Conservation (phyloP, 768 basidiomycete species). For the Tricholoma bakamatsutake region DNA sequence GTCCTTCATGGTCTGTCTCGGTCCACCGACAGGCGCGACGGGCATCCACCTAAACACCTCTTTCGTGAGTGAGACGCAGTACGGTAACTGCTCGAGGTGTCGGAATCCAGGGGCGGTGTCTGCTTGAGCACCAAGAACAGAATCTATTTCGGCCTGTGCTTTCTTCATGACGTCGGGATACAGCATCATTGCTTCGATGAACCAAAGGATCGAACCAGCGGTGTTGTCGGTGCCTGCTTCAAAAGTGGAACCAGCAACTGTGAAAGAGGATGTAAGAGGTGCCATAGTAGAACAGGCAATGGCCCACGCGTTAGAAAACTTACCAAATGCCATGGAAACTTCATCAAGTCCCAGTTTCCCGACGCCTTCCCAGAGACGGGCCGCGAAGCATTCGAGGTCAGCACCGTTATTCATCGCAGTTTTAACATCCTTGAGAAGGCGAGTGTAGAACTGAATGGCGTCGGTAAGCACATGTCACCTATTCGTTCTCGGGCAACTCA, state of each 20-base stretch:
- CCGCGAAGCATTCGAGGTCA: slow-evolving; percentile 10
- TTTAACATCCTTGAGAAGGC: too few relatives aligned
- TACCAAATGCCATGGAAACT: slow-evolving; percentile 3
- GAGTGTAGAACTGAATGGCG: too few relatives aligned
- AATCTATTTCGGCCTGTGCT: slow-evolving; percentile 9
- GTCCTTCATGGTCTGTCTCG: slow-evolving; percentile 10
- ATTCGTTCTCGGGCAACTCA: not conserved
- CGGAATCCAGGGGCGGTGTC: slow-evolving; percentile 4
- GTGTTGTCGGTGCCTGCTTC: slow-evolving; percentile 9
- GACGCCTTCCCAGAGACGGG: slow-evolving; percentile 10
- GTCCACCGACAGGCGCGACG: slow-evolving; percentile 8
- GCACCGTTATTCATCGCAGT: not conserved
- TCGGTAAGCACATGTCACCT: too few relatives aligned
- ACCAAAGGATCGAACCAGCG: slow-evolving; percentile 4
- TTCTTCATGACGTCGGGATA: slow-evolving; percentile 9
- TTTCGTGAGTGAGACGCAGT: slow-evolving; percentile 7
- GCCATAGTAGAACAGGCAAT: not conserved
- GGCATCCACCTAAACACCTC: slow-evolving; percentile 14
- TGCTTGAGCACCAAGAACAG: slow-evolving; percentile 5
- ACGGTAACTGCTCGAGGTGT: slow-evolving; percentile 8
- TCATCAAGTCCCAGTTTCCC: slow-evolving; percentile 6
- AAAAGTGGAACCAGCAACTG: slow-evolving; percentile 9
- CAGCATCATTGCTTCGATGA: slow-evolving; percentile 11
- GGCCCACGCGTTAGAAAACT: too few relatives aligned
- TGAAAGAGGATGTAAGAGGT: not conserved